Percentiles rank a stretch among this genome's conserved stretches.
phyloP scores from a whole-genome alignment of 148 eudicot genomes.

The Tetragonia tetragonoides region DNA sequence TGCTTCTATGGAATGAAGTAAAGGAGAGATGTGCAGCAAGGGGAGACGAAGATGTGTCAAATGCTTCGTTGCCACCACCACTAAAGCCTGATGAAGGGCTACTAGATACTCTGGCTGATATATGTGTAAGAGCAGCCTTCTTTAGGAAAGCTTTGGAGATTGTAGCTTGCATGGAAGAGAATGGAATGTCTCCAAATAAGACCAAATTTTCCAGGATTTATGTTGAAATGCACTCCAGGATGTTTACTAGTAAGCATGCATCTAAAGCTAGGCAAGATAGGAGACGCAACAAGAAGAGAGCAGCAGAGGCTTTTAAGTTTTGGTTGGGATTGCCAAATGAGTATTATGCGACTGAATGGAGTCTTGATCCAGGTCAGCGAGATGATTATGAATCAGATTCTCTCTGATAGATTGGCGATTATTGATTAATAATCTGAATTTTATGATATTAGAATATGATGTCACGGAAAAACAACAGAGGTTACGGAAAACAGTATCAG shows the following conservation, averaged over 20 bases:
- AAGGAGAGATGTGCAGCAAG: conserved; percentile 66
- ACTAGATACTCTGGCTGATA: conserved; percentile 81
- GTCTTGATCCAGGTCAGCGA: conserved; percentile 43
- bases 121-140: conserved; percentile 92
- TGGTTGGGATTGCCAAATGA: conserved; percentile 94
- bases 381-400: conserved; percentile 33
- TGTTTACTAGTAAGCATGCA: conserved; percentile 97
- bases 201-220: conserved; percentile 82
- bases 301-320: conserved; percentile 97
- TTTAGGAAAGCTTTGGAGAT: conserved; percentile 93
- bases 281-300: conserved; percentile 78
- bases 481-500: conserved; percentile 2
- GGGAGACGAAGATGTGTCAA: conserved; percentile 30
- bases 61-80: conserved; percentile 38
- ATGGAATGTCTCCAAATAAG: conserved; percentile 84
- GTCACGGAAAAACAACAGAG: conserved; percentile 1
- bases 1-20: conserved; percentile 84
- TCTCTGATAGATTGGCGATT: conserved; percentile 8
- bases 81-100: conserved; percentile 78
- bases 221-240: conserved; percentile 97
- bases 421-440: background rate
- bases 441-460: background rate
- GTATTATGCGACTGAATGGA: conserved; percentile 87
- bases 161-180: conserved; percentile 94
- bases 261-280: conserved; percentile 86